Conservation (phyloP, 73 alveolate genomes). For the Symbiodinium natans region DNA sequence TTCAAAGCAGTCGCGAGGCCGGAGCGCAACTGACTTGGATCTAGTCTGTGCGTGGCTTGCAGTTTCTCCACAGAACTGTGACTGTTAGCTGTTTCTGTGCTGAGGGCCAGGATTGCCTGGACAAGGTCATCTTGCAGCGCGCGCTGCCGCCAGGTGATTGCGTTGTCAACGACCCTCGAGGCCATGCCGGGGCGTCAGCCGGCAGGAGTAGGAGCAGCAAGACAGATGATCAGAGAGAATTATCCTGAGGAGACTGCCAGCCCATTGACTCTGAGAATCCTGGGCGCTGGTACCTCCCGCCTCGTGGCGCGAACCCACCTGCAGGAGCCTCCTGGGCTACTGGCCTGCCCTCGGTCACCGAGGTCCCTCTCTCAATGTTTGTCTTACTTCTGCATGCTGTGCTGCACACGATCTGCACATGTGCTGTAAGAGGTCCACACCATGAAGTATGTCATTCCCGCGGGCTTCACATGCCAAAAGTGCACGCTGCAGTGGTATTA, state of each 20-base stretch:
- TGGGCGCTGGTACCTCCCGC: conserved; percentile 31
- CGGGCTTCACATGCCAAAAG: not conserved
- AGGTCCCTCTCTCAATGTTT: not conserved
- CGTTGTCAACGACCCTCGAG: conserved; percentile 4
- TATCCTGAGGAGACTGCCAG: not conserved
- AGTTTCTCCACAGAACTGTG: no score
- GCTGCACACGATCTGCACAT: no score
- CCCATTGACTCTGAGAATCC: conserved; percentile 9
- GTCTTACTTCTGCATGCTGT: no score
- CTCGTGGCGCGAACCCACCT: conserved; percentile 6
- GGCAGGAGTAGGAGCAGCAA: not conserved
- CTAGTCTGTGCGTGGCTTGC: no score
- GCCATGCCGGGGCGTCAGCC: not conserved
- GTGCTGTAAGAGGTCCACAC: not conserved
- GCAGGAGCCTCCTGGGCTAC: conserved; percentile 17
- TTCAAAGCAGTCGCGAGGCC: not conserved
- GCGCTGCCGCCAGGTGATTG: not conserved
- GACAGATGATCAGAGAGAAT: not conserved
- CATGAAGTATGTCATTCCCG: conserved; percentile 15
- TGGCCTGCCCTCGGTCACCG: conserved; percentile 9
- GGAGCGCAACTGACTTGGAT: not conserved
- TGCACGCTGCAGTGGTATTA: conserved; percentile 29
- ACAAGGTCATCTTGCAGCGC: conserved; percentile 13
- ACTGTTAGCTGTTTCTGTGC: not conserved
- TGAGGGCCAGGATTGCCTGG: conserved; percentile 22